phyloP scores from a whole-genome alignment of 2,329 filamentous ascomycete species.

The Aspergillus cejpii region DNA sequence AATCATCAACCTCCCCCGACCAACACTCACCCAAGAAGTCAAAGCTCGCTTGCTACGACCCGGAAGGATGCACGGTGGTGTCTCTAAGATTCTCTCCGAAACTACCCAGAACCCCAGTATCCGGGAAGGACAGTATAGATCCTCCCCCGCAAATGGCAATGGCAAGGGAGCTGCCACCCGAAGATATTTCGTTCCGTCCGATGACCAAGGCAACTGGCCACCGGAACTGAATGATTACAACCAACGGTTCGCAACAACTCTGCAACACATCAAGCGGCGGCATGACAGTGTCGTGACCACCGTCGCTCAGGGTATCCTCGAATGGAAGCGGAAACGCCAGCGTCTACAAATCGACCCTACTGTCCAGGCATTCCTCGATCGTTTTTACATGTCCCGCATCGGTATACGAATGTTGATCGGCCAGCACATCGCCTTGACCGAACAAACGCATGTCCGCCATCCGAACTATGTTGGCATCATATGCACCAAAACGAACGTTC shows the following conservation, averaged over 20 bases:
- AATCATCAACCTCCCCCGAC: constrained; percentile 79
- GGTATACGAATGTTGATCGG: constrained; percentile 99
- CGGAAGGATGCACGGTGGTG: constrained; percentile 48
- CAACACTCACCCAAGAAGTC: constrained; percentile 66
- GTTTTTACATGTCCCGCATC: constrained; percentile 99
- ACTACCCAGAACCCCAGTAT: constrained; percentile 88
- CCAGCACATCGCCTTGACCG: constrained; percentile 93
- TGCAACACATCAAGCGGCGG: constrained; percentile 89
- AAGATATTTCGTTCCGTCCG: constrained; percentile 86
- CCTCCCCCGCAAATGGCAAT: constrained; percentile 44
- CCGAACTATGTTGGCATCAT: constrained; percentile 97
- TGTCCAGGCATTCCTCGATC: constrained; percentile 94
- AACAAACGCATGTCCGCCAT: constrained; percentile 82
- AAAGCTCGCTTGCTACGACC: constrained; percentile 64
- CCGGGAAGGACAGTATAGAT: constrained; percentile 69
- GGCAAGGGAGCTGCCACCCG: constrained; percentile 48
- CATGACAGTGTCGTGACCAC: constrained; percentile 98
- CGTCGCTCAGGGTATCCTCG: constrained; percentile 93
- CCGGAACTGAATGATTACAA: constrained; percentile 94
- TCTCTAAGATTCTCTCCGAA: constrained; percentile 65
- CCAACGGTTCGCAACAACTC: constrained; percentile 74
- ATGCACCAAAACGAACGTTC: constrained; percentile 96
- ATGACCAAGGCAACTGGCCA: constrained; percentile 84
- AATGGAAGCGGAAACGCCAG: constrained; percentile 95
- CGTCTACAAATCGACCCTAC: constrained; percentile 97